Base-by-base conservation (phyloP, 495 filamentous ascomycete genomes). In the Aspergillus saccharolyticus region DNA sequence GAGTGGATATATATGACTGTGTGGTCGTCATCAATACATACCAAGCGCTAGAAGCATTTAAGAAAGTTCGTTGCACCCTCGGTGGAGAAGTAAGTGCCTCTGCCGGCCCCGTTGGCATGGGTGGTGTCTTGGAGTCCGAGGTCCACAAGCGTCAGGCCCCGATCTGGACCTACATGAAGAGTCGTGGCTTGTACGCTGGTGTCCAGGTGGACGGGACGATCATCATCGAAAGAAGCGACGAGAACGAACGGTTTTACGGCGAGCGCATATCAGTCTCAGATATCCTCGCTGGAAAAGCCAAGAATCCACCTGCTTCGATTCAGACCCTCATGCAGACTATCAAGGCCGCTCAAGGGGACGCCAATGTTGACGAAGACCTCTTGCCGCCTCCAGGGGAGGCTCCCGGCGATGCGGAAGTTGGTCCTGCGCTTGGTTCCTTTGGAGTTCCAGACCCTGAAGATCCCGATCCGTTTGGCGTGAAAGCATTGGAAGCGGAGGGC, bases 1-100 rank as follows among this genome's bases (percentile, higher is more conserved):
- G 90, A 2, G 89, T 95, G 28, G 91, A 96, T 61, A 89, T 96
- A 56, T 96, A 96, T 76, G 91, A 96, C 66, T 95, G 91, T 66
- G 85, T 96, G 18, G 79, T 96, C 0, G 85, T 96, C 6, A 91
- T 96, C 68, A 96, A 95, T 70, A 90, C 86, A 19, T 81, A 85
- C 20, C 80, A 88, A 52, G 90, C 89, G 6, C 74, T 96, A 25
- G 87, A 92, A 52, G 81, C 88, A 0, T 94, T 96, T 70, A 89
- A 87, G 43, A 85, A 83, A 47, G 74, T 92, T 14, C 83, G 86
- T 42, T 82, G 88, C 57, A 92, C 89, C 1, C 72, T 96, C 9
- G 91, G 91, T 1, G 83, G 84, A 30, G 89, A 95, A 66, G 77
- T 94, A 52, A 89, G 81, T 63, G 85, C 88, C 10, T 80, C 85